Evolutionary conservation across 2,329 filamentous ascomycete genomes (phyloP).

Genomic region (Penicillium decumbens): DNA sequence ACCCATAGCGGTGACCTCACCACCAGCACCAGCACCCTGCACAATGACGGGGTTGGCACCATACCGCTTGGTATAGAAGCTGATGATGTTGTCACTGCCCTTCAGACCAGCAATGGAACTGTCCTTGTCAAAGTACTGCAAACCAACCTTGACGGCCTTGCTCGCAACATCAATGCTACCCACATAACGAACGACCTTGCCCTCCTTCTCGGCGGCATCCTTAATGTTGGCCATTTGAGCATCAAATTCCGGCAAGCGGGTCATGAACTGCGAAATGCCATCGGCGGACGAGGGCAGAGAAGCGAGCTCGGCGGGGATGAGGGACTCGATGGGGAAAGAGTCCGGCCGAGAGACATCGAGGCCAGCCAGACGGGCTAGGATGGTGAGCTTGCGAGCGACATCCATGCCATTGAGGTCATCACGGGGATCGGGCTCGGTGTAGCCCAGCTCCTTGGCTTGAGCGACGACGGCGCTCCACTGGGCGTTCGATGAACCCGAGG

Average conservation of each 20-base stretch:
- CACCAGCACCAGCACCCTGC: conserved; percentile 89
- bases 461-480: conserved; percentile 87
- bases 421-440: conserved; percentile 81
- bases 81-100: conserved; percentile 98
- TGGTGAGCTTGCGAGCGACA: conserved; percentile 95
- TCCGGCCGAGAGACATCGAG: conserved; percentile 76
- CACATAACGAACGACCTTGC: conserved; percentile 90
- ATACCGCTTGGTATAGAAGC: conserved; percentile 95
- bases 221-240: conserved; percentile 85
- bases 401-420: conserved; percentile 85
- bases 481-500: conserved; percentile 57
- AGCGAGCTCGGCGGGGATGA: conserved; percentile 85
- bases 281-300: conserved; percentile 54
- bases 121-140: conserved; percentile 81
- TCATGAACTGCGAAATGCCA: conserved; percentile 76
- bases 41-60: conserved; percentile 86
- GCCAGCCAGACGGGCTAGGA: conserved; percentile 80
- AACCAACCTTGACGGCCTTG: conserved; percentile 80
- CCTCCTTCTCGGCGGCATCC: conserved; percentile 70
- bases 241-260: conserved; percentile 75
- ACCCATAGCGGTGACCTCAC: conserved; percentile 95
- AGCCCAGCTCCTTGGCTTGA: conserved; percentile 87
- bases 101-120: conserved; percentile 92
- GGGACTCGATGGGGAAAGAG: conserved; percentile 84
- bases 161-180: conserved; percentile 80